phyloP scores from a whole-genome alignment of 768 basidiomycete species.

The Russula sp. region DNA sequence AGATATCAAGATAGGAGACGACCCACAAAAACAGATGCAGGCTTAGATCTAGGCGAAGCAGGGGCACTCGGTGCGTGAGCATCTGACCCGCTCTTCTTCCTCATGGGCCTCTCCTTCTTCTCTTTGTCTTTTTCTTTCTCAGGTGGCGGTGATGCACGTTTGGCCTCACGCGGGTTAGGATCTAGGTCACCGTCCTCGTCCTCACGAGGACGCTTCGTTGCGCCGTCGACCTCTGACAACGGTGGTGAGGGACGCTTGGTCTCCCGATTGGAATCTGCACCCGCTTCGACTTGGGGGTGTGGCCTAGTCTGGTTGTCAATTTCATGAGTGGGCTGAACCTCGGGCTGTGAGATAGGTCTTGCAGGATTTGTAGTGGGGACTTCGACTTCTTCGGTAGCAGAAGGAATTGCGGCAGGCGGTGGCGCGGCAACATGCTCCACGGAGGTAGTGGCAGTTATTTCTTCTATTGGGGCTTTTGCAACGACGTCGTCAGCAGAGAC shows the following conservation, averaged over 20 bases:
- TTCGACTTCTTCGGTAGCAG: not conserved
- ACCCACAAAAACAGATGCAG: constrained; percentile 18
- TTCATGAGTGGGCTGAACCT: not conserved
- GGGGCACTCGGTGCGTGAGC: constrained; percentile 2
- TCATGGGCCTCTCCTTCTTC: constrained; percentile 8
- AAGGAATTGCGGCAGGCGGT: not conserved
- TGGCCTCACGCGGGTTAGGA: constrained; percentile 35
- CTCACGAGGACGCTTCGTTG: constrained; percentile 16
- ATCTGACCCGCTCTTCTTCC: constrained; percentile 17
- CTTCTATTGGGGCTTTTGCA: not conserved
- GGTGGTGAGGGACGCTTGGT: constrained; percentile 55
- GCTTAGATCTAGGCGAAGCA: constrained; percentile 11
- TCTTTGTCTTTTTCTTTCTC: constrained; percentile 20
- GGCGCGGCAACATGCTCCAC: not conserved
- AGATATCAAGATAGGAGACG: not conserved
- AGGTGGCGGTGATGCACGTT: constrained; percentile 57
- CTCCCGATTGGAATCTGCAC: constrained; percentile 50
- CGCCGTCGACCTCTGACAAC: constrained; percentile 39
- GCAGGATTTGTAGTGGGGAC: not conserved
- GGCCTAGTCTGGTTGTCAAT: constrained; percentile 23
- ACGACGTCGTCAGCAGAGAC: not conserved
- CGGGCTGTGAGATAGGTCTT: not conserved
- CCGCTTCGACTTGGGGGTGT: constrained; percentile 54
- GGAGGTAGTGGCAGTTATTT: not conserved
- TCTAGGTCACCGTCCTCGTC: constrained; percentile 13